Evolutionary conservation across 495 filamentous ascomycete species (phyloP).

Genomic region (Penicillium flavigenum): DNA sequence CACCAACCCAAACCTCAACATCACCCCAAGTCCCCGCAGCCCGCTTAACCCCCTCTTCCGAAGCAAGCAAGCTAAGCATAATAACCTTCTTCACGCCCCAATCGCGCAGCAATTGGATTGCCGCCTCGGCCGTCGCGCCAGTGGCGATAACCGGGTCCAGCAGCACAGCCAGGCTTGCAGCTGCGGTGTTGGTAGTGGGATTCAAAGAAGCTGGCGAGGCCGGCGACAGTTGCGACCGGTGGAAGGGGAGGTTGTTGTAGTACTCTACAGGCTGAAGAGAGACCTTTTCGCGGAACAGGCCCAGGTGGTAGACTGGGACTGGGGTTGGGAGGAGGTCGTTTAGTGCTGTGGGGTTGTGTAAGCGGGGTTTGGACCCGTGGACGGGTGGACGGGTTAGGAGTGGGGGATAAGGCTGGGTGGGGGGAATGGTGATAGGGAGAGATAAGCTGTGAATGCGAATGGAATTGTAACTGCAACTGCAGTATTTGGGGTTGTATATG

Average conservation of each 20-base stretch:
- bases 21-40: constrained; percentile 74
- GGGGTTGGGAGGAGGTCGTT: constrained; percentile 77
- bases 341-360: constrained; percentile 54
- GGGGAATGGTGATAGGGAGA: too few species aligned
- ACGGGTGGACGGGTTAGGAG: neutral
- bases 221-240: constrained; percentile 40
- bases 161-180: constrained; percentile 69
- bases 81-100: constrained; percentile 86
- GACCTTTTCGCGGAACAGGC: constrained; percentile 83
- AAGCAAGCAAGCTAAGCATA: constrained; percentile 73
- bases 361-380: constrained; percentile 2
- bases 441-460: neutral
- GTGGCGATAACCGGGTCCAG: constrained; percentile 94
- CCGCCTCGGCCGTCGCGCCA: constrained; percentile 82
- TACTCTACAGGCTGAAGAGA: constrained; percentile 92
- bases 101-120: constrained; percentile 83
- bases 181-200: constrained; percentile 38
- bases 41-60: constrained; percentile 59
- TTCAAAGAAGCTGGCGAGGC: constrained; percentile 34
- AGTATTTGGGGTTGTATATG: neutral
- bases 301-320: constrained; percentile 88
- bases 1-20: constrained; percentile 81
- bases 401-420: neutral
- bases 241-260: constrained; percentile 94
- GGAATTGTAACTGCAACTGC: neutral